Evolutionary conservation across 768 basidiomycete genomes (phyloP), one percentile per base, ranked within the genome.

Genomic region (Tylopilus vinaceipallidus): DNA sequence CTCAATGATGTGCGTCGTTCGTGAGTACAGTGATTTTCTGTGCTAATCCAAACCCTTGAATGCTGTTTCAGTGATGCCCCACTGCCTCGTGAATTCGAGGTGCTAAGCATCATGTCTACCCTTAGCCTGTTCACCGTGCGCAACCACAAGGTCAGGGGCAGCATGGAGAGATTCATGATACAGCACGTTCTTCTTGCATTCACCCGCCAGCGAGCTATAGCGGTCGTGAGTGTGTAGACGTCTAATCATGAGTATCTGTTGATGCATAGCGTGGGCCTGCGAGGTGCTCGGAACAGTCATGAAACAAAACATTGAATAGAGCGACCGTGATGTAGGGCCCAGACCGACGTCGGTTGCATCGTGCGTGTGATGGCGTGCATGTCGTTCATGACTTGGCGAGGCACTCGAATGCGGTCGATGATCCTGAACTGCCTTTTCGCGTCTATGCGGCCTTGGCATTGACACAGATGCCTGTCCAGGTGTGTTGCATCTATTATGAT

Each of bases 371-470:
- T 49, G 17, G 53, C 19, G 27, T 33, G 1, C 3, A 11, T 16
- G 7, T n/a, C 41, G 8, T 30, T 4, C 4, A 91, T 84, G 77
- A 82, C 59, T 67, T 92, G 60, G 77, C 75, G 50, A 70, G 67
- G 27, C 81, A 86, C 61, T 88, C 86, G 70, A 75, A 76, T 33
- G 84, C 81, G 2, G 76, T 88, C 42, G 86, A 91, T 59, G 91
- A 95, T 57, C 63, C 80, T 0, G 86, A 89, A 54, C 75, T 94
- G 47, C 90, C 91, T 0, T 90, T 94, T 23, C 82, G 85, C 33
- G 88, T 94, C 9, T 88, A 91, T 45, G 91, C 90, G 7, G 85
- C 85, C 2, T 71, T 94, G 53, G 83, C 89, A 2, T 72, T 95
- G 50, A 87, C 88, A 3, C 85, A 91, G 64, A 76, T 93, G 73